A percentile compares a stretch with the other conserved stretches of the same genome.
These are phyloP conservation scores for Phytophthora uliginosa DNA, from an alignment of 352 stramenopile species.

Conservation along the genomic window DNA sequence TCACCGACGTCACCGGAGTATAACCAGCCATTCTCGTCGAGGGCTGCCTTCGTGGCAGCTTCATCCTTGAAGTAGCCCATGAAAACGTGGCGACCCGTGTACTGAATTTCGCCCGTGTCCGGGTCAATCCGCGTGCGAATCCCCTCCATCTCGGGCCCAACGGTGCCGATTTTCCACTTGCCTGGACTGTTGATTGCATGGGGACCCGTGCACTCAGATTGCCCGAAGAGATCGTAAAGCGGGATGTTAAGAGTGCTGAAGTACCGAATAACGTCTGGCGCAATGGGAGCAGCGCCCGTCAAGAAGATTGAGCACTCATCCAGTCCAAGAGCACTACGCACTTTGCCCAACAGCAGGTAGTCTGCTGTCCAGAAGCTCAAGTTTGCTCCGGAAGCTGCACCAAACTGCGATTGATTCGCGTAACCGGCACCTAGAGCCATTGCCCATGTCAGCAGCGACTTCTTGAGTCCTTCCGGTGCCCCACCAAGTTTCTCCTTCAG, in stretches of 20 bases:
- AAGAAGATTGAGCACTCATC: constrained; percentile 88
- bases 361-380: constrained; percentile 87
- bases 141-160: constrained; percentile 71
- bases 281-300: constrained; percentile 83
- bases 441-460: constrained; percentile 86
- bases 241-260: constrained; percentile 95
- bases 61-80: constrained; percentile 83
- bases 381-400: constrained; percentile 55
- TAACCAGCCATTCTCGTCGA: constrained; percentile 89
- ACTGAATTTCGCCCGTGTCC: constrained; percentile 65
- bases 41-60: constrained; percentile 59
- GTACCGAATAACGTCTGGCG: constrained; percentile 76
- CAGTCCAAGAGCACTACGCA: constrained; percentile 82
- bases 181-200: constrained; percentile 72
- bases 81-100: constrained; percentile 75
- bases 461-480: constrained; percentile 71
- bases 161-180: constrained; percentile 91
- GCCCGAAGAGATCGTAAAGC: constrained; percentile 93
- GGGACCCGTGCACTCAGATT: constrained; percentile 93
- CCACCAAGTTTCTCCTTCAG: constrained; percentile 59
- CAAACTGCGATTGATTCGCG: constrained; percentile 74
- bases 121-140: constrained; percentile 63
- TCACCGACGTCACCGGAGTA: constrained; percentile 91
- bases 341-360: constrained; percentile 83
- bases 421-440: constrained; percentile 77